Percentiles rank a stretch among this genome's conserved stretches.
phyloP scores from a whole-genome alignment of 2,329 filamentous ascomycete genomes.

The Fusarium burgessii region DNA sequence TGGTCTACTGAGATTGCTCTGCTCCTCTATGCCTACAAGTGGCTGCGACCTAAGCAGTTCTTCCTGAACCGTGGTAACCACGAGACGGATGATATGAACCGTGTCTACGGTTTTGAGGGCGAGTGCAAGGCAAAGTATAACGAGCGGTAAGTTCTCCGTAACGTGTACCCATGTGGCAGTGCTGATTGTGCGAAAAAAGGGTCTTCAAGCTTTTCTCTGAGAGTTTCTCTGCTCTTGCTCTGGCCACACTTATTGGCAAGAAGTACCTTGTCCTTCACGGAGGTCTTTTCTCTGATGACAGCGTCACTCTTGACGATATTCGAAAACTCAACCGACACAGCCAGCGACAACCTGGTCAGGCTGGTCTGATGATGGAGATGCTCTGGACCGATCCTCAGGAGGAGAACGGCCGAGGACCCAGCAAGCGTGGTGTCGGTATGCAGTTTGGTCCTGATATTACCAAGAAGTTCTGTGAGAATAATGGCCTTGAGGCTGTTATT shows the following conservation, averaged over 20 bases:
- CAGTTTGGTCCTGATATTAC: constrained; percentile 98
- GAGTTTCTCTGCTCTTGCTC: constrained; percentile 92
- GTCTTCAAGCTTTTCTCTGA: constrained; percentile 98
- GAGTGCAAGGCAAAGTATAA: constrained; percentile 99
- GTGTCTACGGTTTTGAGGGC: constrained; percentile 97
- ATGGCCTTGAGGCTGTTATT: constrained; percentile 93
- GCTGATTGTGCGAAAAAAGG: constrained; percentile 53
- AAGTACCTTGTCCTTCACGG: constrained; percentile 95
- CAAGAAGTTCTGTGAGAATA: constrained; percentile 95
- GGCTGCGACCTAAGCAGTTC: constrained; percentile 87
- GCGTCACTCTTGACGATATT: constrained; percentile 90
- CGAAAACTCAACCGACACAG: constrained; percentile 90
- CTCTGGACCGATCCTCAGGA: constrained; percentile 98
- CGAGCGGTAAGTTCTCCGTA: constrained; percentile 67
- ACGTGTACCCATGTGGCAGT: neutral
- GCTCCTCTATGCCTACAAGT: constrained; percentile 95
- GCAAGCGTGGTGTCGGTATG: constrained; percentile 95
- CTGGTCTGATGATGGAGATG: constrained; percentile 99
- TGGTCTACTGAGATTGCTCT: constrained; percentile 99
- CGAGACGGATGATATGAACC: constrained; percentile 99
- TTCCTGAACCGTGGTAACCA: constrained; percentile 99
- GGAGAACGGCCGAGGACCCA: constrained; percentile 86
- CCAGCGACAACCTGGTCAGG: constrained; percentile 92
- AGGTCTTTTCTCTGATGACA: constrained; percentile 96
- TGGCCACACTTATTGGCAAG: constrained; percentile 90